A percentile compares a stretch with the other conserved stretches of the same genome.
phyloP scores from a whole-genome alignment of 2,329 filamentous ascomycete genomes.

The Ophiocordyceps camponoti-leonardi region DNA sequence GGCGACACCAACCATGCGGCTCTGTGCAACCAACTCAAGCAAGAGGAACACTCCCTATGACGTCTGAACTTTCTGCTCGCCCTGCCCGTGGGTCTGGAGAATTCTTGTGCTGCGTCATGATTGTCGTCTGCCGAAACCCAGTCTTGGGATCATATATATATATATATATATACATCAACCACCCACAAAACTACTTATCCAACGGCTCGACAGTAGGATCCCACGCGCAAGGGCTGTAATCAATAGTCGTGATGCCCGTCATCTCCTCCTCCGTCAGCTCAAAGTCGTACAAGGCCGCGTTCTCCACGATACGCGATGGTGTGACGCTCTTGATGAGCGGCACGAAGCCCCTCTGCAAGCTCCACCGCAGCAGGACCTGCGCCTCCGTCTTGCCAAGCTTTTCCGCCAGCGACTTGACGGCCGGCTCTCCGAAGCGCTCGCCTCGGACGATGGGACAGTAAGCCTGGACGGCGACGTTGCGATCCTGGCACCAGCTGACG shows the following conservation, averaged over 20 bases:
- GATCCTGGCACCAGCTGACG: slow-evolving; percentile 53
- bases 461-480: slow-evolving; percentile 44
- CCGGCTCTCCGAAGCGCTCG: slow-evolving; percentile 51
- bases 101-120: no score
- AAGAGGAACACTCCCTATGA: no score
- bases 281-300: slow-evolving; percentile 38
- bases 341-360: slow-evolving; percentile 60
- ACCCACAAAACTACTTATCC: slow-evolving; percentile 15
- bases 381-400: slow-evolving; percentile 60
- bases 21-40: no score
- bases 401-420: slow-evolving; percentile 44
- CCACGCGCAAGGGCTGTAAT: slow-evolving; percentile 39
- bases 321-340: slow-evolving; percentile 62
- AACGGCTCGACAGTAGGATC: slow-evolving; percentile 33
- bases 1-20: no score
- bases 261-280: slow-evolving; percentile 36
- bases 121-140: no score
- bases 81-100: no score
- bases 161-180: no score
- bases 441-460: slow-evolving; percentile 48
- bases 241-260: slow-evolving; percentile 26
- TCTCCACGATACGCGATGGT: slow-evolving; percentile 47
- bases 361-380: slow-evolving; percentile 68
- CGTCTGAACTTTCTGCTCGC: no score
- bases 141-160: no score